phyloP scores from a whole-genome alignment of 2,329 filamentous ascomycete genomes.

The Clarireedia paspali region DNA sequence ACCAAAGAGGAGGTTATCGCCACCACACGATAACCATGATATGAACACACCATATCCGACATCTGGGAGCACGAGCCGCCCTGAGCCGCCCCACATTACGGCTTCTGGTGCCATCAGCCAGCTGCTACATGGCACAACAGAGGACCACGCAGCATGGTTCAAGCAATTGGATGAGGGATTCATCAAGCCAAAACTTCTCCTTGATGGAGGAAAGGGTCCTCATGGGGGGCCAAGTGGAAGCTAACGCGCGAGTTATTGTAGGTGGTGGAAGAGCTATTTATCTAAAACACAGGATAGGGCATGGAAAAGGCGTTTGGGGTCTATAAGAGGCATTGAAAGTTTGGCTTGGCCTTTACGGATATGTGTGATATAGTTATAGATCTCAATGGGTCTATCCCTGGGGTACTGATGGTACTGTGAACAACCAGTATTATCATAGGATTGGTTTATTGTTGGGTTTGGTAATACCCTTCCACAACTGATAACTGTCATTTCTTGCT shows the following conservation, averaged over 20 bases:
- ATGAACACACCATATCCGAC: constrained; percentile 25
- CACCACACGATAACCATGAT: constrained; percentile 9
- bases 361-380: background rate
- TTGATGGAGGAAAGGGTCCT: constrained; percentile 53
- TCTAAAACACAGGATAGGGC: constrained; percentile 7
- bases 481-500: too few species aligned
- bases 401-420: background rate
- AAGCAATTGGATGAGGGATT: constrained; percentile 91
- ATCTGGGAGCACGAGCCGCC: constrained; percentile 22
- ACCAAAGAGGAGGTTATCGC: constrained; percentile 13
- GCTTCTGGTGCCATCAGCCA: constrained; percentile 67
- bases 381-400: background rate
- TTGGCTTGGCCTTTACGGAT: background rate
- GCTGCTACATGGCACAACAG: constrained; percentile 66
- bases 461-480: too few species aligned
- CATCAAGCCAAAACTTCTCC: constrained; percentile 82
- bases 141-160: constrained; percentile 86
- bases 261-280: background rate
- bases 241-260: background rate
- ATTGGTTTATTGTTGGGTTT: too few species aligned
- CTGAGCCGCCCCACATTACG: constrained; percentile 44
- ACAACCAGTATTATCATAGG: background rate
- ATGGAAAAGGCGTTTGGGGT: constrained; percentile 5
- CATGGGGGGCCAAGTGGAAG: constrained; percentile 20
- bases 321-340: background rate